A percentile compares a stretch with the other conserved stretches of the same genome.
Evolutionary conservation across 2,329 filamentous ascomycete genomes (phyloP).

Genomic region (Drechmeria coniospora): DNA sequence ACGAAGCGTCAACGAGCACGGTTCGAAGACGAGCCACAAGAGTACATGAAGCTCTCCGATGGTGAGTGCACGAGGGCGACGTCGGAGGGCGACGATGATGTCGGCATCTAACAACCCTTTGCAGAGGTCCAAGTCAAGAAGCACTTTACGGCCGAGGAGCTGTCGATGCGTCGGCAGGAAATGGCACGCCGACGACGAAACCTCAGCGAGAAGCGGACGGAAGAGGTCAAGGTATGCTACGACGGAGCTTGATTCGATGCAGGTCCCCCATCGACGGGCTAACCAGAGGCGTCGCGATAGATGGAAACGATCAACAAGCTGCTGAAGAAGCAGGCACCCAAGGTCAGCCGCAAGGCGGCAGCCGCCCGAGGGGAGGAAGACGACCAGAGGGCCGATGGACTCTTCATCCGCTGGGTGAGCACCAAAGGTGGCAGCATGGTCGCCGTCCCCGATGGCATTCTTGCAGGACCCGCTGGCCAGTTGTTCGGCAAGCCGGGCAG

Average conservation of each 20-base stretch:
- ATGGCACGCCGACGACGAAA: constrained; percentile 47
- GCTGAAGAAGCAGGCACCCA: constrained; percentile 71
- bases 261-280: not conserved
- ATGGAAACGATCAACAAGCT: constrained; percentile 88
- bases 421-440: constrained; percentile 47
- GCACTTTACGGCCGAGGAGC: constrained; percentile 43
- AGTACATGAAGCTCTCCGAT: constrained; percentile 45
- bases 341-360: constrained; percentile 43
- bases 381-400: constrained; percentile 35
- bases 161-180: constrained; percentile 46
- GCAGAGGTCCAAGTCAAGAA: constrained; percentile 50
- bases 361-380: constrained; percentile 27
- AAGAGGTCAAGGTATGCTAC: constrained; percentile 41
- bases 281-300: constrained; percentile 21
- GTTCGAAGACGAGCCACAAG: constrained; percentile 38
- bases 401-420: constrained; percentile 58
- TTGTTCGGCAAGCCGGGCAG: constrained; percentile 31
- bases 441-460: constrained; percentile 52
- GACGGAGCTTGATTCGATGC: not conserved
- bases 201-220: constrained; percentile 48
- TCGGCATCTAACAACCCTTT: not conserved
- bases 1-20: constrained; percentile 44
- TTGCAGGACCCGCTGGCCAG: constrained; percentile 44
- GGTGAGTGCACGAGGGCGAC: constrained; percentile 21
- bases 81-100: constrained; percentile 1